Conservation (phyloP, 257 asterid species). For the Ballota nigra region DNA sequence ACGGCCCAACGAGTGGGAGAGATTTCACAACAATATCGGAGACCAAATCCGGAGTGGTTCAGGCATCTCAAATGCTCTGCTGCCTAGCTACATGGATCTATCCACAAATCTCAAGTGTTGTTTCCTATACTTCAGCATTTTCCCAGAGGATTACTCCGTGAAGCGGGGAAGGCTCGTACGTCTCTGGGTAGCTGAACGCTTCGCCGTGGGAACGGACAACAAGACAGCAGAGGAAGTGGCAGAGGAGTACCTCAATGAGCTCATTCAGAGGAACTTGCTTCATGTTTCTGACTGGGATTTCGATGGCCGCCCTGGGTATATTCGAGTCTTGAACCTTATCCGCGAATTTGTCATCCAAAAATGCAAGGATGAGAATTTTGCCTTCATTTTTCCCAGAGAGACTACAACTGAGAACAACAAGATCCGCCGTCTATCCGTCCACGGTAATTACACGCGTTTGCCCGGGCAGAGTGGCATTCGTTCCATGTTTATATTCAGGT, state of each 20-base stretch:
- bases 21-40: constrained; percentile 22
- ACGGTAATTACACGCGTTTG: constrained; percentile 1
- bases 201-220: constrained; percentile 17
- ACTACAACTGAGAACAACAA: neutral
- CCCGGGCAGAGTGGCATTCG: constrained; percentile 11
- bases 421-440: constrained; percentile 37
- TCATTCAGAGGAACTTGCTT: constrained; percentile 37
- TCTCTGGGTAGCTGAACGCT: constrained; percentile 54
- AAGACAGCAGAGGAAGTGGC: constrained; percentile 42
- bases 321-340: constrained; percentile 23
- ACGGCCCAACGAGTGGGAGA: constrained; percentile 24
- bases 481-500: constrained; percentile 33
- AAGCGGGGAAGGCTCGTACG: constrained; percentile 41
- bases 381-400: constrained; percentile 15
- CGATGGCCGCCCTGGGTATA: constrained; percentile 27
- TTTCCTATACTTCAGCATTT: constrained; percentile 42
- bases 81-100: constrained; percentile 41
- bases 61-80: constrained; percentile 14
- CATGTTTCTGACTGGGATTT: constrained; percentile 34
- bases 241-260: constrained; percentile 31
- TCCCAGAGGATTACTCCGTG: constrained; percentile 42
- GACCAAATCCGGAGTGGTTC: constrained; percentile 19
- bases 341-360: constrained; percentile 27
- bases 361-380: constrained; percentile 36
- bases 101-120: constrained; percentile 44